Evolutionary conservation across 148 eudicot species (phyloP).

Genomic region (Chenopodium suecicum): DNA sequence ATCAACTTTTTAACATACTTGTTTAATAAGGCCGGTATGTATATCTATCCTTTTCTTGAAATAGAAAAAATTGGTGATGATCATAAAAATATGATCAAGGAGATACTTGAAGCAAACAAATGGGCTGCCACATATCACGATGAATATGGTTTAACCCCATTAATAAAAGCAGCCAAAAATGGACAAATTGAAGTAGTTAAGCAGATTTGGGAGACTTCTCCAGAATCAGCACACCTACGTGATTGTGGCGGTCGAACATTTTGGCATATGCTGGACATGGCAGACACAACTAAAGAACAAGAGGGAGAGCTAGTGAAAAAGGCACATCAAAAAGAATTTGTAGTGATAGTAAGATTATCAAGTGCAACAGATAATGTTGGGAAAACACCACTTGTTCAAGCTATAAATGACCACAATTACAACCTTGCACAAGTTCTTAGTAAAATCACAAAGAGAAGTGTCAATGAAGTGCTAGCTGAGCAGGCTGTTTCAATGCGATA

Average conservation of each 20-base stretch:
- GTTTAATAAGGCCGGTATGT: no score
- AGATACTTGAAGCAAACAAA: background rate
- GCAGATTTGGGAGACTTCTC: background rate
- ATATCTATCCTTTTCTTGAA: background rate
- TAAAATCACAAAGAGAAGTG: background rate
- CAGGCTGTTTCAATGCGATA: background rate
- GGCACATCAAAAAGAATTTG: rapidly evolving
- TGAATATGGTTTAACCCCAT: conserved; percentile 6
- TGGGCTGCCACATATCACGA: background rate
- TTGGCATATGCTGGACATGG: conserved; percentile 11
- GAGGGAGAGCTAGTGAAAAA: background rate
- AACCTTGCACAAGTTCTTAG: background rate
- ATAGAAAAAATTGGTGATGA: background rate
- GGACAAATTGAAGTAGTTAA: background rate
- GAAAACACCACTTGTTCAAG: background rate
- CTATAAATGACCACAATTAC: background rate
- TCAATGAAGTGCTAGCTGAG: no score
- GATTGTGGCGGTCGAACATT: background rate
- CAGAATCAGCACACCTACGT: conserved; percentile 7
- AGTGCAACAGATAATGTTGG: background rate
- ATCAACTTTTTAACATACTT: no score
- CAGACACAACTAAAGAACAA: background rate
- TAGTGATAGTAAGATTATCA: background rate
- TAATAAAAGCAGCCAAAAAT: background rate
- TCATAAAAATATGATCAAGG: background rate